Conservation (phyloP, 495 filamentous ascomycete species). For the Penicillium crystallinum region DNA sequence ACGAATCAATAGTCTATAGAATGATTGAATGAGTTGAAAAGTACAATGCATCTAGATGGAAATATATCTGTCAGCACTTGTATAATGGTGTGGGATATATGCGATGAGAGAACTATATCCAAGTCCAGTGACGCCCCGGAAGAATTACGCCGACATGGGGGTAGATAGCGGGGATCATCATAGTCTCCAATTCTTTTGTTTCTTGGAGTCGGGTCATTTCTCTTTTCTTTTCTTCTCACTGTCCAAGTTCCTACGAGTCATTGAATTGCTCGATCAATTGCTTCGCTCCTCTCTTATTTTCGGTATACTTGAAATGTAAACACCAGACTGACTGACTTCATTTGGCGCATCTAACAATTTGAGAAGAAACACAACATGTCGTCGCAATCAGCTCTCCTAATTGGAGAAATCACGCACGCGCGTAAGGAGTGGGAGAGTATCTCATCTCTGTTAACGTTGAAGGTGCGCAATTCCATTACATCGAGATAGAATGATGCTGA, state of each 20-base stretch:
- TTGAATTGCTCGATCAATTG: not conserved
- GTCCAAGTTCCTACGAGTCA: not conserved
- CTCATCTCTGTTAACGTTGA: slow-evolving; percentile 46
- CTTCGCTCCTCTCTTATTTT: not conserved
- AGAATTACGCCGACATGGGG: not conserved
- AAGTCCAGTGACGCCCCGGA: not conserved
- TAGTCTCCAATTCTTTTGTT: not conserved
- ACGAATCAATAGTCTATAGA: not conserved
- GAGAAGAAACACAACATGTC: slow-evolving; percentile 23
- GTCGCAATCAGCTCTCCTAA: slow-evolving; percentile 47
- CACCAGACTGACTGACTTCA: not conserved
- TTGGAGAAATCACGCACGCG: slow-evolving; percentile 51
- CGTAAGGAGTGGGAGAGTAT: slow-evolving; percentile 54
- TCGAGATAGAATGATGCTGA: not conserved
- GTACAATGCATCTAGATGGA: too few relatives aligned
- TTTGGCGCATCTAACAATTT: slow-evolving; percentile 8
- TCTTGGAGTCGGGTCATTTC: not conserved
- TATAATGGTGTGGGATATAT: not conserved
- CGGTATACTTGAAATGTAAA: not conserved
- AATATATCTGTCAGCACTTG: not conserved
- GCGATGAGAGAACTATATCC: not conserved
- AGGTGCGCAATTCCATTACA: slow-evolving; percentile 31
- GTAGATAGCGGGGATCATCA: slow-evolving; percentile 3
- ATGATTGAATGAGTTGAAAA: too few relatives aligned
- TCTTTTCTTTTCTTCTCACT: not conserved